These are phyloP conservation scores for Endoconidiophora polonica DNA, from an alignment of 2,329 filamentous ascomycete species.

Conservation along the genomic window DNA sequence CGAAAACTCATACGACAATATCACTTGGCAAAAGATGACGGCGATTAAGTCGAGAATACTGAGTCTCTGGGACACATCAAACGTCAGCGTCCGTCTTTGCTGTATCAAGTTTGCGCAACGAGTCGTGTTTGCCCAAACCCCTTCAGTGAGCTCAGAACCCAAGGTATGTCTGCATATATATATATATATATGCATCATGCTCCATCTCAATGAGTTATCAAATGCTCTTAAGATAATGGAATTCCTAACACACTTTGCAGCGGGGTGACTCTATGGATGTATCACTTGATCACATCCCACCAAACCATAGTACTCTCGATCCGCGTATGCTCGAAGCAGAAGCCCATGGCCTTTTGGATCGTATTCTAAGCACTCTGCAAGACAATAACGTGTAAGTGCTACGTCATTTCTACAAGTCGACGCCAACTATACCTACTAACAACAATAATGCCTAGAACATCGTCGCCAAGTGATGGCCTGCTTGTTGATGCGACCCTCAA, in stretches of 20 bases:
- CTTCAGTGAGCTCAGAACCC: constrained; percentile 64
- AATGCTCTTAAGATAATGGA: constrained; percentile 6
- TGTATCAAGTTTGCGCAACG: constrained; percentile 96
- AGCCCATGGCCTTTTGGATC: constrained; percentile 75
- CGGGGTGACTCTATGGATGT: constrained; percentile 47
- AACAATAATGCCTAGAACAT: constrained; percentile 9
- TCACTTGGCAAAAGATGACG: constrained; percentile 75
- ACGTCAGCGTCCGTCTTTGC: constrained; percentile 66
- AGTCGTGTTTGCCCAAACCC: constrained; percentile 80
- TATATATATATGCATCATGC: too few species aligned
- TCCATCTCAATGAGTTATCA: neutral
- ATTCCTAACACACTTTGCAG: constrained; percentile 17
- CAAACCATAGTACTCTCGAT: constrained; percentile 65
- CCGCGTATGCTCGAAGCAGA: constrained; percentile 78
- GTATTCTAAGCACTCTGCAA: constrained; percentile 70
- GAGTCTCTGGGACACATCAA: constrained; percentile 68
- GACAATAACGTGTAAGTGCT: constrained; percentile 35
- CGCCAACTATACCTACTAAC: neutral
- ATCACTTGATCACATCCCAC: constrained; percentile 70
- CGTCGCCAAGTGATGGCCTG: constrained; percentile 53
- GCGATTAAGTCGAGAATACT: constrained; percentile 81
- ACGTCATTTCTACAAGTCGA: neutral
- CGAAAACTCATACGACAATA: constrained; percentile 64
- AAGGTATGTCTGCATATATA: constrained; percentile 41
- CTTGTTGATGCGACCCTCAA: constrained; percentile 86